A percentile compares a stretch with the other conserved stretches of the same genome.
Evolutionary conservation across 164 flowering plant genomes (phyloP).

Genomic region (Houttuynia cordata): DNA sequence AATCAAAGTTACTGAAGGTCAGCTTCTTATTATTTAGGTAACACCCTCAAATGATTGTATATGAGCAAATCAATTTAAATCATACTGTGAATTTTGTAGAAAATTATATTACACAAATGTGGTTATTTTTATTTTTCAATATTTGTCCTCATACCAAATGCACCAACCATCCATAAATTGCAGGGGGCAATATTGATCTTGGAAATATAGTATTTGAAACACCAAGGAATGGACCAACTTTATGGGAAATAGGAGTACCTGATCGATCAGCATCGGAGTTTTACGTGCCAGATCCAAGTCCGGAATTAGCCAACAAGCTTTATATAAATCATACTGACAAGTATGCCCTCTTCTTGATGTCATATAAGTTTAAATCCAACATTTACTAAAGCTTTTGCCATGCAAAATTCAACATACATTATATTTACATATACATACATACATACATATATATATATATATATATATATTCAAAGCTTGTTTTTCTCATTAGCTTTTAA

Average conservation of each 20-base stretch:
- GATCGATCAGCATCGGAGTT: conserved; percentile 81
- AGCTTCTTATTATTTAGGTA: background rate
- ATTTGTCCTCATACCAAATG: background rate
- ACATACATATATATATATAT: background rate
- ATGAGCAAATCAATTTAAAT: too few relatives aligned
- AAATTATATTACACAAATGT: too few relatives aligned
- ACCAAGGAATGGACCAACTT: conserved; percentile 75
- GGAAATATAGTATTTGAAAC: conserved; percentile 57
- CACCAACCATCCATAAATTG: background rate
- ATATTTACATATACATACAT: too few relatives aligned
- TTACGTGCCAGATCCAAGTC: conserved; percentile 69
- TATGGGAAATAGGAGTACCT: conserved; percentile 91
- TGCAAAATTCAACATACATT: too few relatives aligned
- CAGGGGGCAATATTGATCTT: conserved; percentile 51
- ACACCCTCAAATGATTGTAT: background rate
- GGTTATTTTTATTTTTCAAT: background rate
- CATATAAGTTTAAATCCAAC: too few relatives aligned
- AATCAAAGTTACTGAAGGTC: background rate
- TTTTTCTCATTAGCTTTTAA: background rate
- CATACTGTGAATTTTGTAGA: too few relatives aligned
- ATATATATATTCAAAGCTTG: too few relatives aligned
- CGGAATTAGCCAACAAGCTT: conserved; percentile 48
- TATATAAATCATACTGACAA: conserved; percentile 52
- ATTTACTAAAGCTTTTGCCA: background rate
- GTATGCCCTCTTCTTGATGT: conserved; percentile 16